Percentiles rank a stretch among this genome's conserved stretches.
Conservation (phyloP, 2,329 filamentous ascomycete genomes). For the Aspergillus piperis region DNA sequence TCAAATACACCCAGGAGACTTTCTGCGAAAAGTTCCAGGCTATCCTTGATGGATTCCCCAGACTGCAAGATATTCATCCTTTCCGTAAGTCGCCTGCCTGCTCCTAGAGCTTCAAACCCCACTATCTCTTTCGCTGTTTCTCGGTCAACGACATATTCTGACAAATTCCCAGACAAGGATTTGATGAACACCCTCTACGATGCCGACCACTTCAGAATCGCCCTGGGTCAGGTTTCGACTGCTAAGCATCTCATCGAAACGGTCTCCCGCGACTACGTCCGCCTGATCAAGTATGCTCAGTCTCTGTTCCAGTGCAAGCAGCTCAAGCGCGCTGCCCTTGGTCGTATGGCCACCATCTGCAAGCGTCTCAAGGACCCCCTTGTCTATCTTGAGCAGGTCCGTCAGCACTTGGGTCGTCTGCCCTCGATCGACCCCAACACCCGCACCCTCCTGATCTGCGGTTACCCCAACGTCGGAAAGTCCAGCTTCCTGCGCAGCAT, state of each 20-base stretch:
- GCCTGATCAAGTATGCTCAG: conserved; percentile 93
- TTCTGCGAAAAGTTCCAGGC: conserved; percentile 90
- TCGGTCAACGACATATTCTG: conserved; percentile 13
- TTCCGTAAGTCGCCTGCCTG: conserved; percentile 64
- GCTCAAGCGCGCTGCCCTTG: conserved; percentile 91
- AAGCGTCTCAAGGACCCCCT: conserved; percentile 93
- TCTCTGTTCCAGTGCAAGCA: conserved; percentile 99
- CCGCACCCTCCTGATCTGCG: conserved; percentile 90
- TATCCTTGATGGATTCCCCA: conserved; percentile 90
- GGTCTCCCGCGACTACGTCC: conserved; percentile 92
- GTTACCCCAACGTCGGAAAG: conserved; percentile 97
- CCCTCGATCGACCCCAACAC: conserved; percentile 99
- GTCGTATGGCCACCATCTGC: conserved; percentile 97
- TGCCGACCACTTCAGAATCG: conserved; percentile 96
- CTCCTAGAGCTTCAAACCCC: neutral
- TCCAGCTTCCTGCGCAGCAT: conserved; percentile 92
- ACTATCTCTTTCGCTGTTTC: conserved; percentile 21
- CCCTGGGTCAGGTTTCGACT: conserved; percentile 91
- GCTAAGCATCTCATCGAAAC: conserved; percentile 97
- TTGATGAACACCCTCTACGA: conserved; percentile 98
- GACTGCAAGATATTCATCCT: conserved; percentile 90
- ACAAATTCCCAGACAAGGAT: conserved; percentile 60
- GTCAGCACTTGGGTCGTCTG: conserved; percentile 94
- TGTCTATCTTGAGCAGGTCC: conserved; percentile 91
- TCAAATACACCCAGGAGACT: conserved; percentile 97